Base-by-base conservation (phyloP, 2,329 filamentous ascomycete species). In the Pseudopyrenochaeta lycopersici region DNA sequence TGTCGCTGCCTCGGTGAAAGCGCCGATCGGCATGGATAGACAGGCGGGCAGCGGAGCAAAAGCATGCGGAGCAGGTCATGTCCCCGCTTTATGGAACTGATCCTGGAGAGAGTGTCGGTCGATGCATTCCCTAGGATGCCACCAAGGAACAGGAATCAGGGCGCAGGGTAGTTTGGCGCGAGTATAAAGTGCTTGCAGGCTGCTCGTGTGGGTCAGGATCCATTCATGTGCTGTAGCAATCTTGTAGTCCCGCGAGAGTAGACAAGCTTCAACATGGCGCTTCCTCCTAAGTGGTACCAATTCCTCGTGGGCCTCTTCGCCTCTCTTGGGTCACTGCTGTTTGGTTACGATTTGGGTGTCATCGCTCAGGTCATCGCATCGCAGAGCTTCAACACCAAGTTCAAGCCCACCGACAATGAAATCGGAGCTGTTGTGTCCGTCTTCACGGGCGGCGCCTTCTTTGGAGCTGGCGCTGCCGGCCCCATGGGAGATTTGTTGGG, bases 371-470 rank as follows among this genome's bases (percentile, higher is more conserved):
- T 83, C 44, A 81, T 86, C 50, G 75, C 76, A 4, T 77, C 75
- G 9, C 53, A 72, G n/a, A 75, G 78, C 21, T 82, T 82, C 67
- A 67, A 62, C 1, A 40, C 54, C 44, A 68, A 71, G 12, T 82
- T 82, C 70, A 67, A 76, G 0, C 76, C 79, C 0, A 71, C 56
- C 27, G 54, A 68, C 7, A 68, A 76, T 57, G 75, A 81, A 48
- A 88, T 82, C 32, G 90, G 89, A 47, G 84, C 89, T 3, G 88
- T 92, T 0, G 90, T 93, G 1, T 90, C 89, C 1, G 82, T 92
- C 54, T 93, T 94, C 73, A 94, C 90, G 0, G 88, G 83, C 2
- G 86, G 90, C 39, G 90, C 90, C 18, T 91, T 91, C 76, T 84
- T 89, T 59, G 90, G 89, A 7, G 86, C 89, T 21, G 78, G 79